A percentile compares a stretch with the other conserved stretches of the same genome.
Evolutionary conservation across 202 grass and related monocot species (phyloP).

Genomic region (Dendrocalamus latiflorus): DNA sequence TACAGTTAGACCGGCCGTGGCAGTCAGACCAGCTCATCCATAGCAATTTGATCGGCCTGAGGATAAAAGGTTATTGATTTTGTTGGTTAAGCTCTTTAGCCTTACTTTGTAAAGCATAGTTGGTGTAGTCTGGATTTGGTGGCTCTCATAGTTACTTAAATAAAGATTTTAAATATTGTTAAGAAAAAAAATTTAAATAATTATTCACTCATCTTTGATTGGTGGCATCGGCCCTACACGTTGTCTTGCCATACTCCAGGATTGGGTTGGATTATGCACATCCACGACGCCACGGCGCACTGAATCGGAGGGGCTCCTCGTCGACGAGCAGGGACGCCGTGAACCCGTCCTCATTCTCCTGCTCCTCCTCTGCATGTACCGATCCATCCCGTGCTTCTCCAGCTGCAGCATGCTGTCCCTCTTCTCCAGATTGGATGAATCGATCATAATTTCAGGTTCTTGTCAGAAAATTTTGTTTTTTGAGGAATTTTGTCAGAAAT

Average conservation of each 20-base stretch:
- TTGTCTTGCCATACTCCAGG: not conserved
- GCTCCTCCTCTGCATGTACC: not conserved
- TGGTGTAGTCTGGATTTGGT: no score
- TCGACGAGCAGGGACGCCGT: not conserved
- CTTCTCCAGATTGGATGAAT: conserved; percentile 58
- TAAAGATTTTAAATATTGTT: no score
- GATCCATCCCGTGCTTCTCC: conserved; percentile 2
- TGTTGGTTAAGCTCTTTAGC: no score
- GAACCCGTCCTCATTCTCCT: not conserved
- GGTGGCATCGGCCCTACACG: no score
- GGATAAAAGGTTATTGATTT: no score
- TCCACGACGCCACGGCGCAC: not conserved
- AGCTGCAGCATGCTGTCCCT: conserved; percentile 13
- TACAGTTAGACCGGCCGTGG: no score
- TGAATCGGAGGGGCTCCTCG: not conserved
- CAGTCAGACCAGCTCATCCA: no score
- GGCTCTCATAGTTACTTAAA: no score
- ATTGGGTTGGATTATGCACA: conserved; percentile 20
- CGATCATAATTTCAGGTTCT: conserved; percentile 3
- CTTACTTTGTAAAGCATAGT: no score
- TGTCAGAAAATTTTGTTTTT: not conserved
- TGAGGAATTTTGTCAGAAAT: not conserved
- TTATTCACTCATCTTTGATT: no score
- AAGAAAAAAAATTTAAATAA: no score
- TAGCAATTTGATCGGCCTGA: no score